Evolutionary conservation across 2,329 filamentous ascomycete genomes (phyloP).

Genomic region (Penicillium aurantiogriseum): DNA sequence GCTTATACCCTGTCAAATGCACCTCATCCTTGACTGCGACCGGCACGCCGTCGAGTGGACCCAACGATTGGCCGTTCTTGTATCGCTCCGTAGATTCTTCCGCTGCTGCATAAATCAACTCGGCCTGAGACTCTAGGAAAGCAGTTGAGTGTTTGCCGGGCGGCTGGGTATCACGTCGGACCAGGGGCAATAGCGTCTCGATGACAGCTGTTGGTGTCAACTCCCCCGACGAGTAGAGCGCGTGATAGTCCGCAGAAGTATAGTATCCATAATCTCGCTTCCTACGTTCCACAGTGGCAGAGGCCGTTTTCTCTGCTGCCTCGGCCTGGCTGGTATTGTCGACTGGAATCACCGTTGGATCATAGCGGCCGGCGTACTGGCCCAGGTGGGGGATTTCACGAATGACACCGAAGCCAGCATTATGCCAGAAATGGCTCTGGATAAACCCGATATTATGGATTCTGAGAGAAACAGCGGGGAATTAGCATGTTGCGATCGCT

Average conservation of each 20-base stretch:
- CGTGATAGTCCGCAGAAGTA: slow-evolving; percentile 73
- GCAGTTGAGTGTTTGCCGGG: slow-evolving; percentile 65
- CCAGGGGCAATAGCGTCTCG: slow-evolving; percentile 68
- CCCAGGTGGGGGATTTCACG: slow-evolving; percentile 56
- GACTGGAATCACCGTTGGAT: slow-evolving; percentile 57
- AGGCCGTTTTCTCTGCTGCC: slow-evolving; percentile 15
- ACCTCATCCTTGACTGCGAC: slow-evolving; percentile 82
- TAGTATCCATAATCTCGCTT: slow-evolving; percentile 54
- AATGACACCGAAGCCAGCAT: slow-evolving; percentile 64
- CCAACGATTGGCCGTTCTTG: slow-evolving; percentile 61
- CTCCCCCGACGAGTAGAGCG: slow-evolving; percentile 67
- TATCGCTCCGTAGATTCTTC: slow-evolving; percentile 72
- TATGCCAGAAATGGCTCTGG: slow-evolving; percentile 66
- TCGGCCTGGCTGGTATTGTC: slow-evolving; percentile 16
- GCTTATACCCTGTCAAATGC: slow-evolving; percentile 67
- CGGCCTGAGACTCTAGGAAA: slow-evolving; percentile 67
- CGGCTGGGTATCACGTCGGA: slow-evolving; percentile 58
- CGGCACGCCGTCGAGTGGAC: slow-evolving; percentile 77
- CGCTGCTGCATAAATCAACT: slow-evolving; percentile 66
- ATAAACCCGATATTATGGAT: slow-evolving; percentile 61
- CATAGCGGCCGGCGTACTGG: slow-evolving; percentile 53
- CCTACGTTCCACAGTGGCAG: slow-evolving; percentile 37
- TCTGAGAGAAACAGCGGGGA: slow-evolving; percentile 32
- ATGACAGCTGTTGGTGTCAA: slow-evolving; percentile 71
- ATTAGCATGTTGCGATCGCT: slow-evolving; percentile 2